Evolutionary conservation across 208 protist genomes (phyloP).

Genomic region (Wallacemonas sp.): DNA sequence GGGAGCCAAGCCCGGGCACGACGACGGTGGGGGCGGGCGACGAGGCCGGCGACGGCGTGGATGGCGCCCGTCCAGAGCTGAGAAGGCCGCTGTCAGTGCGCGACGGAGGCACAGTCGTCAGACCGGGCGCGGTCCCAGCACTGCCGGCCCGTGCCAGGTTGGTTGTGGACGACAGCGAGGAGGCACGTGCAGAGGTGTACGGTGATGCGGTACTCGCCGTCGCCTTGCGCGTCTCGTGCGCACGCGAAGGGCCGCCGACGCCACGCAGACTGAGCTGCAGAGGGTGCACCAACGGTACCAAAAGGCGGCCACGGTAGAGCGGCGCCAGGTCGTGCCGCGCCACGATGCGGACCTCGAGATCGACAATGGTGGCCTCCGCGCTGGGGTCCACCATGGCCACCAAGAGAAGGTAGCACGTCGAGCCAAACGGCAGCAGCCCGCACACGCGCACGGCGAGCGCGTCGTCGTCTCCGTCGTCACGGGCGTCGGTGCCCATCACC

Average conservation of each 20-base stretch:
- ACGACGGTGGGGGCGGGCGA: neutral
- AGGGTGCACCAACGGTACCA: conserved; percentile 54
- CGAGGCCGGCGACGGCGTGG: neutral
- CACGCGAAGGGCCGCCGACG: neutral
- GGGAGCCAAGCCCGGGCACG: too few relatives aligned
- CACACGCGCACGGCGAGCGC: conserved; percentile 38
- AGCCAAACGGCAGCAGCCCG: conserved; percentile 61
- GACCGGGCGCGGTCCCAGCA: neutral
- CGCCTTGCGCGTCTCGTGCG: neutral
- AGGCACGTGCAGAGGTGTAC: conserved; percentile 10
- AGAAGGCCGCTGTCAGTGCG: neutral
- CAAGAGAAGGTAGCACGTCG: conserved; percentile 50
- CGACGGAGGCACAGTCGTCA: neutral
- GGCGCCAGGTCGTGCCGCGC: conserved; percentile 43
- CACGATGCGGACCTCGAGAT: conserved; percentile 76
- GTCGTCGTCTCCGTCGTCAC: neutral
- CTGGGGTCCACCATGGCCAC: conserved; percentile 37
- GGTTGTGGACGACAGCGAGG: neutral
- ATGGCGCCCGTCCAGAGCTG: neutral
- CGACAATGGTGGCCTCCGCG: conserved; percentile 42
- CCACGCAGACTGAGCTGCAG: conserved; percentile 60
- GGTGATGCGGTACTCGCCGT: neutral
- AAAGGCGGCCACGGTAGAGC: conserved; percentile 57
- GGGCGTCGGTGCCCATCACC: neutral
- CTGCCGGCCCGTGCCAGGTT: neutral